Conservation (phyloP, 257 asterid species). For the Penstemon eatonii region DNA sequence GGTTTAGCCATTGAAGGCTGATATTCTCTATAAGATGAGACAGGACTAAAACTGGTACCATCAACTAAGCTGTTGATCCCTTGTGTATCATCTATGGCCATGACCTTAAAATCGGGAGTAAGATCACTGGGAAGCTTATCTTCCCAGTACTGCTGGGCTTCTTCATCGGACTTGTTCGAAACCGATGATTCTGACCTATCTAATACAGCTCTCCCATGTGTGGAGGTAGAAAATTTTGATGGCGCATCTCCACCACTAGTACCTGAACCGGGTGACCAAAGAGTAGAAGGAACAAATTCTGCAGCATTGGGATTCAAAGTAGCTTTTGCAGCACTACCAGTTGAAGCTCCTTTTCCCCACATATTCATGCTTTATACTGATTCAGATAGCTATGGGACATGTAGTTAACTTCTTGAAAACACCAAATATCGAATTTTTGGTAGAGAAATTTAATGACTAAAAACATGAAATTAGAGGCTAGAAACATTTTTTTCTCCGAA, state of each 20-base stretch:
- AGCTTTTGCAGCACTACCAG: slow-evolving; percentile 53
- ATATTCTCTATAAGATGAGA: slow-evolving; percentile 59
- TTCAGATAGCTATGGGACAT: neutral
- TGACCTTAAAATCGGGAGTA: slow-evolving; percentile 74
- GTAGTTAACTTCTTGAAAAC: neutral
- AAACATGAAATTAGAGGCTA: neutral
- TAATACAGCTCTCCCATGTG: slow-evolving; percentile 60
- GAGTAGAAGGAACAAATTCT: slow-evolving; percentile 78
- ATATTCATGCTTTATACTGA: slow-evolving; percentile 47
- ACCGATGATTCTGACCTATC: slow-evolving; percentile 70
- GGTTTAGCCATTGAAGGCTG: slow-evolving; percentile 54
- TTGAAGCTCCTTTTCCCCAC: slow-evolving; percentile 57
- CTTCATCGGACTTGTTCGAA: slow-evolving; percentile 82
- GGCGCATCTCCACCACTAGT: slow-evolving; percentile 38
- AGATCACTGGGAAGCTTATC: slow-evolving; percentile 92
- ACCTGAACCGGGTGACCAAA: slow-evolving; percentile 55
- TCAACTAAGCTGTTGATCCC: slow-evolving; percentile 52
- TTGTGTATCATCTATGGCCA: slow-evolving; percentile 63
- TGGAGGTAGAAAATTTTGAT: slow-evolving; percentile 40
- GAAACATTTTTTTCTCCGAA: neutral
- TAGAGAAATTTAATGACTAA: neutral
- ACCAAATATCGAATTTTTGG: neutral
- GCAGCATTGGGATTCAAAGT: slow-evolving; percentile 89
- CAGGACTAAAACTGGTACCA: slow-evolving; percentile 44
- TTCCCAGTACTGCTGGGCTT: slow-evolving; percentile 78